Conservation (phyloP, 2,329 filamentous ascomycete genomes). For the Ophiostoma australiae region DNA sequence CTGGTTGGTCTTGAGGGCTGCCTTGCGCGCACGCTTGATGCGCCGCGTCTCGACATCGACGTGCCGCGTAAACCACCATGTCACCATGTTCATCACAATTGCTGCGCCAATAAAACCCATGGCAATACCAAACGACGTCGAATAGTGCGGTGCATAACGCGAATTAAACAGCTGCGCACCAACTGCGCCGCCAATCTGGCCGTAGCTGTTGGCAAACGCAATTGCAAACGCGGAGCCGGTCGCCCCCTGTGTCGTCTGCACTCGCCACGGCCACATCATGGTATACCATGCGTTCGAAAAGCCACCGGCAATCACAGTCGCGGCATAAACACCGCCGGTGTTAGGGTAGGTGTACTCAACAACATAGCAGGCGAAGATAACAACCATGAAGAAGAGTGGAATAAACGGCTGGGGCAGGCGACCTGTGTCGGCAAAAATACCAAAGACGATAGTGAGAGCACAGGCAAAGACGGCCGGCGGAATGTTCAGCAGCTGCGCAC, state of each 20-base stretch:
- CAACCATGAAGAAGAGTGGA: constrained; percentile 21
- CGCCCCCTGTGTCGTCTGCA: constrained; percentile 43
- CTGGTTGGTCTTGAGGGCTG: constrained; percentile 39
- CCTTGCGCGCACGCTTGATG: constrained; percentile 40
- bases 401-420: constrained; percentile 18
- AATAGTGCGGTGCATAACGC: constrained; percentile 43
- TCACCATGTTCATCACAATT: constrained; percentile 38
- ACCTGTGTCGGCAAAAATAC: constrained; percentile 18
- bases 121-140: constrained; percentile 40
- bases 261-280: constrained; percentile 50
- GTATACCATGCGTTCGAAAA: constrained; percentile 42
- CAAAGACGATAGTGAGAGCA: constrained; percentile 17
- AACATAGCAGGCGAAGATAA: constrained; percentile 21
- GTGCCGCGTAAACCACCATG: constrained; percentile 43
- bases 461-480: constrained; percentile 23
- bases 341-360: constrained; percentile 23
- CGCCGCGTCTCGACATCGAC: constrained; percentile 43
- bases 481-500: constrained; percentile 44
- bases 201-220: constrained; percentile 47
- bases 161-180: constrained; percentile 44
- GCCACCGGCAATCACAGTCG: constrained; percentile 44
- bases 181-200: constrained; percentile 46
- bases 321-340: constrained; percentile 34
- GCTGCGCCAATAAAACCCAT: constrained; percentile 44
- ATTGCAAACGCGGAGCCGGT: constrained; percentile 48